Evolutionary conservation across 257 asterid genomes (phyloP).

Genomic region (Euphrasia confusa): DNA sequence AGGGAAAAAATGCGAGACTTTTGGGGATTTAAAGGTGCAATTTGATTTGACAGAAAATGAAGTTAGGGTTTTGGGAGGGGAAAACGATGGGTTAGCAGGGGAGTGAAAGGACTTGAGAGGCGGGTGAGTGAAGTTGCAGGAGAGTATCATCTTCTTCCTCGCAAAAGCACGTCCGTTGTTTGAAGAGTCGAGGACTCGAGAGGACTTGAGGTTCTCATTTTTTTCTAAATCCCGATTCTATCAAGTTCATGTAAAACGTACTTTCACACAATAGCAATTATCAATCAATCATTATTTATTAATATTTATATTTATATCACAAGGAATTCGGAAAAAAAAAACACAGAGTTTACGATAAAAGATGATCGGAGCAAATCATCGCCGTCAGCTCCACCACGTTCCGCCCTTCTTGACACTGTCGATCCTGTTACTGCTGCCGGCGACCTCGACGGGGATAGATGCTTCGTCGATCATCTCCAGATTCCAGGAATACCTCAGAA

Average conservation of each 20-base stretch:
- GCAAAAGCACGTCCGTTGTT: slow-evolving; percentile 14
- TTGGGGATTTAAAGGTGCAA: slow-evolving; percentile 13
- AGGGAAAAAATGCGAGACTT: slow-evolving; percentile 19
- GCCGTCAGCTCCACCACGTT: not conserved
- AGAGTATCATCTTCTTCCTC: slow-evolving; percentile 47
- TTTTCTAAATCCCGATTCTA: not conserved
- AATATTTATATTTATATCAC: too few species aligned
- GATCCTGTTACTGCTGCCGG: slow-evolving; percentile 22
- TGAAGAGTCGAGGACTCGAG: not conserved
- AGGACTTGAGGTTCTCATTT: too few species aligned
- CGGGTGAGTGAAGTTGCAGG: slow-evolving; percentile 48
- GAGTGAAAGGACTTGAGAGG: slow-evolving; percentile 26
- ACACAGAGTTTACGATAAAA: not conserved
- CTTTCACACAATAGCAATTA: too few species aligned
- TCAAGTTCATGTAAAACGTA: not conserved
- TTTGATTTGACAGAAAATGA: slow-evolving; percentile 1
- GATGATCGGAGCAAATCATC: not conserved
- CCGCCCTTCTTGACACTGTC: slow-evolving; percentile 23
- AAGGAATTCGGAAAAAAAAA: too few species aligned
- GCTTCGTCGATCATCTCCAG: slow-evolving; percentile 52
- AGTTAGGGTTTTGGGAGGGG: slow-evolving; percentile 22
- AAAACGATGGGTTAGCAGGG: slow-evolving; percentile 13
- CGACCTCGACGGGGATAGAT: slow-evolving; percentile 23
- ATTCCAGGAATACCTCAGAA: slow-evolving; percentile 78
- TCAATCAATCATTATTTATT: too few species aligned